phyloP scores from a whole-genome alignment of 2,329 filamentous ascomycete species.

The Aspergillus uvarum region DNA sequence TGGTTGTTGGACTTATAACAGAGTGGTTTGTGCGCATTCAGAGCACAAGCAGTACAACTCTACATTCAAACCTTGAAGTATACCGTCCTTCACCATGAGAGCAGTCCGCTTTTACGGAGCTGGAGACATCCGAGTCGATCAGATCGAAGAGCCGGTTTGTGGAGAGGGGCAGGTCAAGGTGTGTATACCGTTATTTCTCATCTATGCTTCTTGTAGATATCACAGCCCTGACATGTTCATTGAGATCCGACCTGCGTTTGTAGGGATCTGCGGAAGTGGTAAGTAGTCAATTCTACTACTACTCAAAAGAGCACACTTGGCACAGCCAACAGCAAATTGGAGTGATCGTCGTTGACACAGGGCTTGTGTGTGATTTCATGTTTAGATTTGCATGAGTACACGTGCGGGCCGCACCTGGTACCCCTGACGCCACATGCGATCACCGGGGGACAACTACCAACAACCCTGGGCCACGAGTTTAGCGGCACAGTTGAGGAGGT shows the following conservation, averaged over 20 bases:
- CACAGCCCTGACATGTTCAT: not conserved
- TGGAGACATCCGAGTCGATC: conserved; percentile 37
- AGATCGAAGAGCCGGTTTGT: conserved; percentile 40
- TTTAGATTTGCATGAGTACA: conserved; percentile 54
- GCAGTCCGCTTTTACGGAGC: conserved; percentile 39
- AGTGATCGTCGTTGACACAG: not conserved
- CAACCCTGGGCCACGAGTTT: conserved; percentile 66
- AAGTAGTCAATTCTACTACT: not conserved
- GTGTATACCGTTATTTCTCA: not conserved
- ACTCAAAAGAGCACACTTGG: too few species aligned
- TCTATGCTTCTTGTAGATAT: too few species aligned
- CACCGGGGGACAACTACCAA: conserved; percentile 57
- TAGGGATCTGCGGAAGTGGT: conserved; percentile 38
- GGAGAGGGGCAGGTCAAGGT: conserved; percentile 52
- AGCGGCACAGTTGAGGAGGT: conserved; percentile 60
- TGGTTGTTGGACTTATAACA: too few species aligned
- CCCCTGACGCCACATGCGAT: conserved; percentile 56
- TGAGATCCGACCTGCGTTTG: conserved; percentile 33
- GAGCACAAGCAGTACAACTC: too few species aligned
- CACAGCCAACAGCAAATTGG: too few species aligned
- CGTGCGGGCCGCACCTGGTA: conserved; percentile 50
- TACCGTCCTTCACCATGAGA: conserved; percentile 27
- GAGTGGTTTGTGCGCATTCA: too few species aligned
- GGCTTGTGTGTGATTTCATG: too few species aligned
- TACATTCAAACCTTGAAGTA: not conserved